Evolutionary conservation across 2,329 filamentous ascomycete species (phyloP).

Genomic region (Aspergillus calidoustus): DNA sequence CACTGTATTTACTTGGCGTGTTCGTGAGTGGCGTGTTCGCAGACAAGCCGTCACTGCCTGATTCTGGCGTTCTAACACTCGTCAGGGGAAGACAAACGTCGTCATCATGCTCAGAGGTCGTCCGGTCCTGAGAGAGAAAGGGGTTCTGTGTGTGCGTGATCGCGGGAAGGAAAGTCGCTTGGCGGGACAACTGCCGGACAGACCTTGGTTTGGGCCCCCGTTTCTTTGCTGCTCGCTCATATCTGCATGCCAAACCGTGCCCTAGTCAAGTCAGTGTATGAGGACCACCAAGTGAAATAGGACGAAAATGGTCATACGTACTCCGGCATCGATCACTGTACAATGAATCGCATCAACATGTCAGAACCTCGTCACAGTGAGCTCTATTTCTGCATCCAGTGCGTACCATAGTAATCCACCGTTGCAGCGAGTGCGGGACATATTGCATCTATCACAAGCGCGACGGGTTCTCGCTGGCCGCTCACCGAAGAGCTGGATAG

Average conservation of each 20-base stretch:
- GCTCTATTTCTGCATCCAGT: too few species aligned
- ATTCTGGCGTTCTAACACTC: not conserved
- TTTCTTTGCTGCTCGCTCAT: conserved; percentile 29
- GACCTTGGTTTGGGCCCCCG: conserved; percentile 25
- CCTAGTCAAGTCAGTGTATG: conserved; percentile 16
- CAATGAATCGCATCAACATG: not conserved
- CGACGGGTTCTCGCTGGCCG: not conserved
- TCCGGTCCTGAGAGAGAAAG: too few species aligned
- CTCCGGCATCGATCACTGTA: not conserved
- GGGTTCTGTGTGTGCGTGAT: too few species aligned
- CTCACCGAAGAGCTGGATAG: too few species aligned
- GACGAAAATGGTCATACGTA: not conserved
- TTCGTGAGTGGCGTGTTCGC: too few species aligned
- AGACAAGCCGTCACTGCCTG: not conserved
- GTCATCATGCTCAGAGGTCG: too few species aligned
- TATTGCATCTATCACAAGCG: conserved; percentile 8
- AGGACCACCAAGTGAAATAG: not conserved
- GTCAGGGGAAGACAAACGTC: too few species aligned
- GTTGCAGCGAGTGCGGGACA: conserved; percentile 6
- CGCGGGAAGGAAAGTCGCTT: too few species aligned
- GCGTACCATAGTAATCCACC: conserved; percentile 4
- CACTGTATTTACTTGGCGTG: too few species aligned
- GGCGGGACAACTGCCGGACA: not conserved
- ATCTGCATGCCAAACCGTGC: conserved; percentile 27
- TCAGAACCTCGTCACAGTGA: too few species aligned